Conservation (phyloP, 108 stramenopile species). For the Cylindrotheca closterium region DNA sequence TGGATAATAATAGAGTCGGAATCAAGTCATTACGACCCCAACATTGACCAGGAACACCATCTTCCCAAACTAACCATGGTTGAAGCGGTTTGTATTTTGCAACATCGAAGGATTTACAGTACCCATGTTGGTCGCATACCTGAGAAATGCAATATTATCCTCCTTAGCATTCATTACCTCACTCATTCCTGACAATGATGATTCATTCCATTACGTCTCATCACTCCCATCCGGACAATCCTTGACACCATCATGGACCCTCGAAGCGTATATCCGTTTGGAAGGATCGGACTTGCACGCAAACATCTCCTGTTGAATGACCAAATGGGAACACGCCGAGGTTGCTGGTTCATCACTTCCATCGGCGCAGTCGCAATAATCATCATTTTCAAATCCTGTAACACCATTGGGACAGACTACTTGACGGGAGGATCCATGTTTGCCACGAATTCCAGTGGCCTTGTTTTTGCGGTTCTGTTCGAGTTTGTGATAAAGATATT, state of each 20-base stretch:
- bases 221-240: conserved; percentile 73
- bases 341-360: conserved; percentile 68
- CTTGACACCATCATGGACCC: conserved; percentile 60
- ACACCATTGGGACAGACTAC: conserved; percentile 18
- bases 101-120: too few species aligned
- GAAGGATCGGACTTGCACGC: conserved; percentile 37
- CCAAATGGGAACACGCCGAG: conserved; percentile 63
- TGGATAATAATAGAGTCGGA: too few species aligned
- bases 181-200: too few species aligned
- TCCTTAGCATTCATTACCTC: too few species aligned
- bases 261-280: conserved; percentile 47
- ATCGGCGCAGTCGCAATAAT: conserved; percentile 80
- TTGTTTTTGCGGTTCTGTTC: conserved; percentile 25
- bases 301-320: conserved; percentile 48
- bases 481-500: conserved; percentile 18
- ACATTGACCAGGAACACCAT: too few species aligned
- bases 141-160: too few species aligned
- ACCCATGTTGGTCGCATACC: too few species aligned
- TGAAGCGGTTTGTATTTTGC: too few species aligned
- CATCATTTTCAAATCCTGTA: conserved; percentile 61
- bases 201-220: conserved; percentile 41
- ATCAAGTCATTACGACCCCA: too few species aligned
- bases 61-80: too few species aligned
- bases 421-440: not conserved
- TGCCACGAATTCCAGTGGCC: conserved; percentile 19